Evolutionary conservation across 2,329 filamentous ascomycete genomes (phyloP).

Genomic region (Pseudocercospora ulei): DNA sequence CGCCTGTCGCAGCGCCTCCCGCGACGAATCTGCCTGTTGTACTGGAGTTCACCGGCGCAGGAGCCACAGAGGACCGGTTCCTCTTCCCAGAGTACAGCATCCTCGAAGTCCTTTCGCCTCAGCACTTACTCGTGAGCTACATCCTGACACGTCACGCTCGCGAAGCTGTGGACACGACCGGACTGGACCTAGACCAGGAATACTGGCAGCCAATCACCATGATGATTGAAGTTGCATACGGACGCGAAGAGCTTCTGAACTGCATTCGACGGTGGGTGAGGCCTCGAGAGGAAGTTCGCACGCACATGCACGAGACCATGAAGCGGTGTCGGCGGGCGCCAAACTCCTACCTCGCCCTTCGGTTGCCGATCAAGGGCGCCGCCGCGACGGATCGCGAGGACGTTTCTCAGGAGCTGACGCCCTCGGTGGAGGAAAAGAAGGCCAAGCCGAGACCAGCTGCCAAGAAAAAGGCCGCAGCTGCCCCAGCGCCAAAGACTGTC

Average conservation of each 20-base stretch:
- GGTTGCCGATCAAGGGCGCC: constrained; percentile 40
- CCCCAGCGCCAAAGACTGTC: constrained; percentile 10
- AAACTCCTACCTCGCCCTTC: constrained; percentile 47
- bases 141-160: constrained; percentile 65
- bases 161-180: constrained; percentile 37
- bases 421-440: constrained; percentile 21
- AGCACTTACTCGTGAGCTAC: constrained; percentile 62
- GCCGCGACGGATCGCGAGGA: constrained; percentile 19
- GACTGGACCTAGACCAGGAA: constrained; percentile 44
- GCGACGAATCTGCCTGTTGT: constrained; percentile 54
- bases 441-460: constrained; percentile 18
- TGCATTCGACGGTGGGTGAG: constrained; percentile 50
- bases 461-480: constrained; percentile 18
- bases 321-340: constrained; percentile 48
- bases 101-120: constrained; percentile 51
- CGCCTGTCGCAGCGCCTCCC: constrained; percentile 8
- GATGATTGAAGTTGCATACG: constrained; percentile 47
- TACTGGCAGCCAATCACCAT: constrained; percentile 67
- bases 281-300: constrained; percentile 45
- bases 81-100: constrained; percentile 71
- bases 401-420: constrained; percentile 27
- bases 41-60: constrained; percentile 51
- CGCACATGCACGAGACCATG: constrained; percentile 51
- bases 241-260: constrained; percentile 46
- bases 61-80: constrained; percentile 62